Base-by-base conservation (phyloP, 441 rosid species). In the Gossypium trilobum region DNA sequence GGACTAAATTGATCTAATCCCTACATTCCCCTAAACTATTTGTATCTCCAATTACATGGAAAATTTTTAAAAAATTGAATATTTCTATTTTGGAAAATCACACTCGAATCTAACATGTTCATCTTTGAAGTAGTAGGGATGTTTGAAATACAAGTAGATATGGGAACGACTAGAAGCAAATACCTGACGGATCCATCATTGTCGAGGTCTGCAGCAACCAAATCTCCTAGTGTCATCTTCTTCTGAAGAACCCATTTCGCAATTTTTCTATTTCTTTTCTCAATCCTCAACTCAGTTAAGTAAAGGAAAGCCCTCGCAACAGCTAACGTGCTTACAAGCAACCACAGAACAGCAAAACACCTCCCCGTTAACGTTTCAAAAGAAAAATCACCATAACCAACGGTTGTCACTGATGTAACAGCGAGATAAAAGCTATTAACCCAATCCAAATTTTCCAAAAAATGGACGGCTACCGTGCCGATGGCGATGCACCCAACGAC, bases 111-210 rank as follows among this genome's bases (percentile, higher is more conserved):
- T 27, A 27, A 27, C 31, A 27, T 27, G 31, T 27, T 27, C 31
- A 27, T 27, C 31, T 27, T 27, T 27, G 31, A 27, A 27, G 31
- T 4, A 27, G 5, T 25, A 25, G 4, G 4, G 29, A 25, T 25
- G 29, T 25, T 0, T 51, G 56, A n/a, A 51, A 16, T 14, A 27
- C 31, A 27, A 27, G 31, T 27, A 27, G 19, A 5, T 8, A 51
- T 16, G 19, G 8, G 0, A 51, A 1, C 1, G 19, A 14, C 0
- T 2, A 1, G 55, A n/a, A 51, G 16, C 7, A 10, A 20, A 74
- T 84, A 87, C 95, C 95, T 87, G 81, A 87, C 85, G 39, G 87
- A 85, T 20, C 91, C 92, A 61, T 87, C 89, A 13, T 87, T 79
- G 31, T 89, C 88, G 50, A 89, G 82, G 79, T 89, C 91, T 6